Evolutionary conservation across 768 basidiomycete species (phyloP).

Genomic region (Pisolithus orientalis): DNA sequence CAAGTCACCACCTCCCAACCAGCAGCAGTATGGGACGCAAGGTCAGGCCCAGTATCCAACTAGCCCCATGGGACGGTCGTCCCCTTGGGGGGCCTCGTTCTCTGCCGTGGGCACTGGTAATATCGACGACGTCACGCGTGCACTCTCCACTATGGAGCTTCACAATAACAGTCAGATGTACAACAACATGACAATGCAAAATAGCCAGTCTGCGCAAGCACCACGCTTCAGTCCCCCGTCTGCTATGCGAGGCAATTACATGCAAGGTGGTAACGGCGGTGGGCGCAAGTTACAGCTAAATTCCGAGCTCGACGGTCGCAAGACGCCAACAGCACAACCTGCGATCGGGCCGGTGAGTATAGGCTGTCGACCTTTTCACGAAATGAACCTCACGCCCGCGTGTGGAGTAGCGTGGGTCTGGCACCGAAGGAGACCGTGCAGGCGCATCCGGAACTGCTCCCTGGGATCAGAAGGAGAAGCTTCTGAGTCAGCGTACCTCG

Average conservation of each 20-base stretch:
- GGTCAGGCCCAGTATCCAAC: constrained; percentile 38
- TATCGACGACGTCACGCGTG: constrained; percentile 75
- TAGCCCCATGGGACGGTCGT: constrained; percentile 55
- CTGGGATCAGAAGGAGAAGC: constrained; percentile 67
- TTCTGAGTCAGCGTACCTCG: constrained; percentile 50
- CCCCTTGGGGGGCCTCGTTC: constrained; percentile 52
- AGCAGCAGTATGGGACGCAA: constrained; percentile 35
- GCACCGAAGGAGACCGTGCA: constrained; percentile 27
- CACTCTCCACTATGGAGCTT: constrained; percentile 64
- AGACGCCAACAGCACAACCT: constrained; percentile 45
- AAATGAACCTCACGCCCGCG: constrained; percentile 31
- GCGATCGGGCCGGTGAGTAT: constrained; percentile 42
- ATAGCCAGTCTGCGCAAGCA: constrained; percentile 53
- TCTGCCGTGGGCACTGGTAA: constrained; percentile 22
- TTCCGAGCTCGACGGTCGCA: constrained; percentile 63
- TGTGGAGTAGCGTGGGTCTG: constrained; percentile 32
- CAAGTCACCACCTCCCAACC: constrained; percentile 33
- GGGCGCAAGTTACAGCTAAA: constrained; percentile 48
- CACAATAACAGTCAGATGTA: constrained; percentile 26
- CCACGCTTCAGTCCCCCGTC: constrained; percentile 62
- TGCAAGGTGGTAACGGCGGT: constrained; percentile 32
- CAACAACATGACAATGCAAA: constrained; percentile 28
- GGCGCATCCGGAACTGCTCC: constrained; percentile 31
- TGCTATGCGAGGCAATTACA: constrained; percentile 33
- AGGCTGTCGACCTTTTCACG: constrained; percentile 37